Evolutionary conservation across 2,329 filamentous ascomycete genomes (phyloP), one percentile per base, ranked within the genome.

Genomic region (Calonectria fujianensis): DNA sequence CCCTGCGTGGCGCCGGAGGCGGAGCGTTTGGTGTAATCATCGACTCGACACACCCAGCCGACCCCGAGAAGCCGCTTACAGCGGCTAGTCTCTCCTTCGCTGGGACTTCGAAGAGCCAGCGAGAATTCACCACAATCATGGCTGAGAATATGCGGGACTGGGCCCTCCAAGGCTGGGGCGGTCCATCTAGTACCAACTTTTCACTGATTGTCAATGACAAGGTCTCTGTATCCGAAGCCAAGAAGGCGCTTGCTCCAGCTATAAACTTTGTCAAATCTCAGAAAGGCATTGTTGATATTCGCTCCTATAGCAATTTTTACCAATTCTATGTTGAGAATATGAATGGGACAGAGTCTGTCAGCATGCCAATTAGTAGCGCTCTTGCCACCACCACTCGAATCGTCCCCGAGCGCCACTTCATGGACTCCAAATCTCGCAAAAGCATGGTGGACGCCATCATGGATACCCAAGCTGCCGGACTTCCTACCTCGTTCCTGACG

Each of bases 381-480:
- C 52, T 57, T 31, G 52, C 52, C 31, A 57, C 29, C 2, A 57
- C 52, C 31, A 57, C 52, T 9, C 29, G 52, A 20, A 57, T 57
- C 29, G 52, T 57, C 4, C 52, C 52, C 0, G 52, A 57, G 52
- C 1, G 52, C 24, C 52, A 57, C 18, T 57, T 57, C 29, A n/a
- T 35, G 18, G 29, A 57, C 31, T 20, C 52, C 18, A 57, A 57
- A 9, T 16, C 52, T n/a, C 52, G 52, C 9, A 4, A 35, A 18
- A 29, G 52, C 18, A 57, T 57, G 52, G 52, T 57, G 4, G 29
- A 57, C 29, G 52, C 52, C 18, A 57, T 57, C 18, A 57, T 57
- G 52, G 52, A 57, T 57, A 57, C 29, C n/a, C 52, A 57, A n/a
- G 52, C 52, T 35, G 52, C 52, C 29, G 52, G 52, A 18, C 29